Base-by-base conservation (phyloP, 768 basidiomycete genomes). In the Pisolithus orientalis region DNA sequence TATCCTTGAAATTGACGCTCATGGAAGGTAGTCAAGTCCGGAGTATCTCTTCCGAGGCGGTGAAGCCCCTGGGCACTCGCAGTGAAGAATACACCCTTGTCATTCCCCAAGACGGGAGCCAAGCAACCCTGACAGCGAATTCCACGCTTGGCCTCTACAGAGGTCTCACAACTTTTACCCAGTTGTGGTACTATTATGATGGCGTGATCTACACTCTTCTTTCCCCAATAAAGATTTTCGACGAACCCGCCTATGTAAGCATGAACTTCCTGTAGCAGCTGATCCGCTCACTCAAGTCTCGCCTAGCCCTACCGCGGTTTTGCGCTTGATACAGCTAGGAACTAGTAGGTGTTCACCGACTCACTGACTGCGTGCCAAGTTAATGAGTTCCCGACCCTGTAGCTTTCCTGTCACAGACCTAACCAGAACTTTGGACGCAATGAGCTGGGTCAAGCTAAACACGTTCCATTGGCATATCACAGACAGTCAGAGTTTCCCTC, bases 391-490 rank as follows among this genome's bases (percentile, higher is more conserved):
- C 21, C 43, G 39, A 4, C 32, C 13, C 14, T 14, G 2, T 50
- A 75, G 74, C 53, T 73, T 69, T 55, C 70, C 77, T 1, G 65
- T 73, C 3, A 16, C 49, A 2, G 70, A 75, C 31, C 61, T 78
- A 51, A 44, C 65, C 2, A 67, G 77, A 43, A 79, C 77, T 1
- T 56, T 83, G 21, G 75, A 80, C 40, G 74, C 77, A 10, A 80
- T 82, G 77, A 70, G 72, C 11, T 73, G 73, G 68, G 74, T 75
- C 54, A 83, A 83, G 72, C 70, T 69, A 49, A 90, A 84, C 65
- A 80, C 79, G 1, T 79, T 93, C 59, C 88, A 93, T 57, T 93
- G 90, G 90, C 91, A 93, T 61, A 74, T 90, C 52, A 82, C 82
- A 34, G 91, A 94, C 67, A 81, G 83, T 50, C 88, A 93, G 60